A percentile compares a stretch with the other conserved stretches of the same genome.
These are phyloP conservation scores for Penicillium griseofulvum DNA, from an alignment of 2,329 filamentous ascomycete genomes.

Conservation along the genomic window DNA sequence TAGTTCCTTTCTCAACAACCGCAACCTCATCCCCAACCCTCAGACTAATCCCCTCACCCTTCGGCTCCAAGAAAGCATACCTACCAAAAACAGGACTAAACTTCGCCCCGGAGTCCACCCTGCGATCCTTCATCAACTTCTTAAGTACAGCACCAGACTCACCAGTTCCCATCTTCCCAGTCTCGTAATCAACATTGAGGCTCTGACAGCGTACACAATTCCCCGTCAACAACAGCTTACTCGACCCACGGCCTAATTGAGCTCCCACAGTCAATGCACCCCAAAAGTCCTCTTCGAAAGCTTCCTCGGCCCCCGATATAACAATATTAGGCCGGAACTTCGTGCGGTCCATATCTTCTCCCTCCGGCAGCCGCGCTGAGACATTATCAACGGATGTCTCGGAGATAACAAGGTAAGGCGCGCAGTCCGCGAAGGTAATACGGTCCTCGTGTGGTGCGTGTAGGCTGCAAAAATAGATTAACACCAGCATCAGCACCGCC, in stretches of 20 bases:
- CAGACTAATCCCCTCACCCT: slow-evolving; percentile 41
- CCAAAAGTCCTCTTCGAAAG: slow-evolving; percentile 74
- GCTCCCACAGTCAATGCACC: slow-evolving; percentile 53
- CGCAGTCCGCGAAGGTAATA: slow-evolving; percentile 34
- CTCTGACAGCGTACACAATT: slow-evolving; percentile 69
- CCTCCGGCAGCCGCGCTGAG: slow-evolving; percentile 52
- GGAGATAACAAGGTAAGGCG: slow-evolving; percentile 69
- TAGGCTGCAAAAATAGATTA: not conserved
- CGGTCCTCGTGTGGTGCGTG: slow-evolving; percentile 14
- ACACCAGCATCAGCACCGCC: slow-evolving; percentile 4
- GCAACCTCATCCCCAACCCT: slow-evolving; percentile 57
- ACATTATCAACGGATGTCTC: slow-evolving; percentile 68
- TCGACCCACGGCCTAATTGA: slow-evolving; percentile 7
- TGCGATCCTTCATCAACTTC: slow-evolving; percentile 66
- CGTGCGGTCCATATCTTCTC: slow-evolving; percentile 58
- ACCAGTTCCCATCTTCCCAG: slow-evolving; percentile 57
- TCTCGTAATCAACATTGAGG: slow-evolving; percentile 69
- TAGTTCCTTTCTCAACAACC: slow-evolving; percentile 50
- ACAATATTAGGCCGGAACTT: slow-evolving; percentile 75
- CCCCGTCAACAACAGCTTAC: slow-evolving; percentile 59
- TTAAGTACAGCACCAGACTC: slow-evolving; percentile 64
- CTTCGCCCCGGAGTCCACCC: slow-evolving; percentile 66
- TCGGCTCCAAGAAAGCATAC: slow-evolving; percentile 61
- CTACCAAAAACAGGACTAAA: slow-evolving; percentile 71
- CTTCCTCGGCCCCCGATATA: slow-evolving; percentile 54